Percentiles rank a stretch among this genome's conserved stretches.
These are phyloP conservation scores for Emydomyces testavorans DNA, from an alignment of 2,329 filamentous ascomycete genomes.

Conservation along the genomic window DNA sequence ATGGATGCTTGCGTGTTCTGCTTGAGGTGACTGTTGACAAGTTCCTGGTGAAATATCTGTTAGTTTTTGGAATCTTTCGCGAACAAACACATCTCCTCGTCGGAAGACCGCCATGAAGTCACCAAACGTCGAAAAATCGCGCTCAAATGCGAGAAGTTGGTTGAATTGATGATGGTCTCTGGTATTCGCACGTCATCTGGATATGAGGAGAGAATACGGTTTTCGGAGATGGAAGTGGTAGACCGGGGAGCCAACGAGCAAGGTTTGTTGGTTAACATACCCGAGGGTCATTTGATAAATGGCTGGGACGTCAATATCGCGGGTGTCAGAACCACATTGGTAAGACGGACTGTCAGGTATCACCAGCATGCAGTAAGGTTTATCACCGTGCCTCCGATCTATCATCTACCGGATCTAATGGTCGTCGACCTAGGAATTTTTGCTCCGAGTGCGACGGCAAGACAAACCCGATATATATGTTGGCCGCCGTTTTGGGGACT, in stretches of 20 bases:
- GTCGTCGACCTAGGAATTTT: constrained; percentile 59
- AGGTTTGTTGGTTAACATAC: constrained; percentile 72
- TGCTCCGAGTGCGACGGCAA: constrained; percentile 71
- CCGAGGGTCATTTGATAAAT: constrained; percentile 84
- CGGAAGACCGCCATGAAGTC: constrained; percentile 88
- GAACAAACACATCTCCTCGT: constrained; percentile 92
- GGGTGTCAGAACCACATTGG: constrained; percentile 65
- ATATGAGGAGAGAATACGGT: constrained; percentile 93
- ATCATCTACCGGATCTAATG: neutral
- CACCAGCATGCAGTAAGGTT: constrained; percentile 74
- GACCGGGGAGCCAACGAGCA: constrained; percentile 87
- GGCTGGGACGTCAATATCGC: constrained; percentile 96
- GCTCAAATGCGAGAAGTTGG: constrained; percentile 83
- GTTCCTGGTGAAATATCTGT: neutral
- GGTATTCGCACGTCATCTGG: constrained; percentile 90
- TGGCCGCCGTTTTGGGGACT: constrained; percentile 79
- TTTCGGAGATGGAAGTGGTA: constrained; percentile 93
- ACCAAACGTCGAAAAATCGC: constrained; percentile 90
- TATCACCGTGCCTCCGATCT: neutral
- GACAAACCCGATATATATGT: constrained; percentile 67
- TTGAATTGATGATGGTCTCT: constrained; percentile 99
- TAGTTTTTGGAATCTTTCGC: constrained; percentile 96
- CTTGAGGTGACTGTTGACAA: neutral
- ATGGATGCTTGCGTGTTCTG: neutral
- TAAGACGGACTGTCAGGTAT: constrained; percentile 77